phyloP scores from a whole-genome alignment of 768 basidiomycete genomes.

The Gymnopilus dilepis region DNA sequence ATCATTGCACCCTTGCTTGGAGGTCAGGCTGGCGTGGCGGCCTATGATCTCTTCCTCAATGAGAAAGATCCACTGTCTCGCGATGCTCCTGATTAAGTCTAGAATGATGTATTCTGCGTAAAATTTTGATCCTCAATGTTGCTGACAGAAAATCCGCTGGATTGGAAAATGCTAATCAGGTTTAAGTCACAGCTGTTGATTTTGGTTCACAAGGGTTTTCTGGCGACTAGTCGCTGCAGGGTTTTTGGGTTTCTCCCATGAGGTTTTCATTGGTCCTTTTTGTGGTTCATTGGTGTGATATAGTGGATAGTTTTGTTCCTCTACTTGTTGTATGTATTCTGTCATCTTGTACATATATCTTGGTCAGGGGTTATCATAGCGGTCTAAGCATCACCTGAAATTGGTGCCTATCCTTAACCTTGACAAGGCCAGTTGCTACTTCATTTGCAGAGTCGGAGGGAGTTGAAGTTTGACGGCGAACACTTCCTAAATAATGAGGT shows the following conservation, averaged over 20 bases:
- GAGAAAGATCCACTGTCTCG: slow-evolving; percentile 48
- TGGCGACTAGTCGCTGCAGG: neutral
- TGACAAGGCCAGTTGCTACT: too few relatives aligned
- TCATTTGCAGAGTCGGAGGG: too few relatives aligned
- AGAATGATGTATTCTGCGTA: too few relatives aligned
- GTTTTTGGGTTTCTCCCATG: neutral
- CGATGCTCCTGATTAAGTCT: slow-evolving; percentile 11
- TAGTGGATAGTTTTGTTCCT: neutral
- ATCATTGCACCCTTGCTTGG: slow-evolving; percentile 65
- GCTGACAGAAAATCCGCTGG: neutral
- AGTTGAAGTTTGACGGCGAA: too few relatives aligned
- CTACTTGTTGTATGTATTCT: neutral
- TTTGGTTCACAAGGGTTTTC: too few relatives aligned
- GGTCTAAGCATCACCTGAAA: too few relatives aligned
- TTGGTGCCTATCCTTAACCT: too few relatives aligned
- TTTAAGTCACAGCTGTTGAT: neutral
- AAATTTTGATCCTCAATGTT: neutral
- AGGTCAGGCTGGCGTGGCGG: slow-evolving; percentile 56
- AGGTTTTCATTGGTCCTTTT: neutral
- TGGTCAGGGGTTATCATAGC: neutral
- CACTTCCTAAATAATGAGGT: too few relatives aligned
- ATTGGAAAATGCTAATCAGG: neutral
- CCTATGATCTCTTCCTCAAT: slow-evolving; percentile 69
- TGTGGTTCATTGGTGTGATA: neutral
- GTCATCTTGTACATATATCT: neutral